phyloP scores from a whole-genome alignment of 768 basidiomycete genomes.

The Psilocybe tampanensis region DNA sequence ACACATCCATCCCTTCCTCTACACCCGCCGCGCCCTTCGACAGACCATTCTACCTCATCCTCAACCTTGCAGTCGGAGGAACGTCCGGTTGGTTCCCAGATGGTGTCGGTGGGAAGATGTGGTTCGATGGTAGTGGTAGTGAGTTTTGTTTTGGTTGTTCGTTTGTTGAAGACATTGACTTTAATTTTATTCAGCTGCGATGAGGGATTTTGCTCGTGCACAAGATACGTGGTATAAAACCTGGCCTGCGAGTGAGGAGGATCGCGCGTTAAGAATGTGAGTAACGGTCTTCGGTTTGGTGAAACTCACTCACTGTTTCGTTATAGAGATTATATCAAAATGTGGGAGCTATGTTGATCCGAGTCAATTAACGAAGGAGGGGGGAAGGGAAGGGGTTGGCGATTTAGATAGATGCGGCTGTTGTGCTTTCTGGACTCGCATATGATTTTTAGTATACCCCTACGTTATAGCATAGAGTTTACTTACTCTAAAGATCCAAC shows the following conservation, averaged over 20 bases:
- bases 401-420: too few relatives aligned
- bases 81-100: constrained; percentile 93
- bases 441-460: too few relatives aligned
- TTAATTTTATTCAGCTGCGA: constrained; percentile 58
- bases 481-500: too few relatives aligned
- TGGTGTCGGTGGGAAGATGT: constrained; percentile 70
- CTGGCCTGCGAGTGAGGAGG: constrained; percentile 63
- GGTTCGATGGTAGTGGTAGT: constrained; percentile 67
- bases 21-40: constrained; percentile 79
- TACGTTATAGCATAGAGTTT: too few relatives aligned
- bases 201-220: constrained; percentile 66
- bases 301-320: neutral
- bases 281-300: constrained; percentile 24
- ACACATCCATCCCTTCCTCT: constrained; percentile 16
- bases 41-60: constrained; percentile 77
- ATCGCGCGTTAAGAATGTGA: constrained; percentile 72
- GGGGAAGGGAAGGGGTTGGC: too few relatives aligned
- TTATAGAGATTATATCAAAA: constrained; percentile 49
- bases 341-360: constrained; percentile 44
- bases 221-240: constrained; percentile 68
- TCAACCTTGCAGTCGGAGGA: constrained; percentile 78
- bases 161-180: neutral
- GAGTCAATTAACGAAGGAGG: too few relatives aligned
- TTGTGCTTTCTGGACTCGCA: too few relatives aligned
- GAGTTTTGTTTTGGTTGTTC: constrained; percentile 21